Evolutionary conservation across 768 basidiomycete species (phyloP).

Genomic region (Tephrocybe sp.): DNA sequence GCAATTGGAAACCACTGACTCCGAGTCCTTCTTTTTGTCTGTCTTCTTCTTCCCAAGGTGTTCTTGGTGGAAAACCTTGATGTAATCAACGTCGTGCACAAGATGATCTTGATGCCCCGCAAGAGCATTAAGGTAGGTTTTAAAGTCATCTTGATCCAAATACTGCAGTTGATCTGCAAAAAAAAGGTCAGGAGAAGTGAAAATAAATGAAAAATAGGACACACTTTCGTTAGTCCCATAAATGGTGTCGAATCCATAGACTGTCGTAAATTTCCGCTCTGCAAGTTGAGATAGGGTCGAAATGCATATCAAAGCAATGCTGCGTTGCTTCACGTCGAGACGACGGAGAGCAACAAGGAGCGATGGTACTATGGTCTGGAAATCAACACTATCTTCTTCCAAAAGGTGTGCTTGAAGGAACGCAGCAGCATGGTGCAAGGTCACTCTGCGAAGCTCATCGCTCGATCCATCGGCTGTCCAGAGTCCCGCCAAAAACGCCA

Average conservation of each 20-base stretch:
- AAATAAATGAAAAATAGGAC: conserved; percentile 19
- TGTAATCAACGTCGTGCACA: conserved; percentile 53
- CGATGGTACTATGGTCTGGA: conserved; percentile 75
- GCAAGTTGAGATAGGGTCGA: conserved; percentile 39
- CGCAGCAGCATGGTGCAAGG: conserved; percentile 73
- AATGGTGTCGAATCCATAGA: conserved; percentile 73
- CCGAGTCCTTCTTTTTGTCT: conserved; percentile 53
- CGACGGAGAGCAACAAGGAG: conserved; percentile 61
- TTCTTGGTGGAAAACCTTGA: conserved; percentile 58
- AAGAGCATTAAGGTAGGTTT: conserved; percentile 54
- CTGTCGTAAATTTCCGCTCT: conserved; percentile 42
- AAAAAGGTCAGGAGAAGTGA: conserved; percentile 4
- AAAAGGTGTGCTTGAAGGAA: conserved; percentile 74
- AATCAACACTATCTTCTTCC: conserved; percentile 58
- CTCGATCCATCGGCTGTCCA: conserved; percentile 41
- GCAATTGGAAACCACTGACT: conserved; percentile 35
- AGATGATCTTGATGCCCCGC: conserved; percentile 52
- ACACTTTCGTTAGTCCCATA: conserved; percentile 62
- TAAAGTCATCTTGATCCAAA: conserved; percentile 61
- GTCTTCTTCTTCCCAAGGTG: conserved; percentile 43
- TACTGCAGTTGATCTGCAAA: conserved; percentile 56
- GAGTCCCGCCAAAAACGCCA: conserved; percentile 78
- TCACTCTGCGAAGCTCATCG: conserved; percentile 42
- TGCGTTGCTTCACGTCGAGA: conserved; percentile 36
- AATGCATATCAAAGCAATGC: conserved; percentile 56